Evolutionary conservation across 2,329 filamentous ascomycete genomes (phyloP).

Genomic region (Calonectria fujianensis): DNA sequence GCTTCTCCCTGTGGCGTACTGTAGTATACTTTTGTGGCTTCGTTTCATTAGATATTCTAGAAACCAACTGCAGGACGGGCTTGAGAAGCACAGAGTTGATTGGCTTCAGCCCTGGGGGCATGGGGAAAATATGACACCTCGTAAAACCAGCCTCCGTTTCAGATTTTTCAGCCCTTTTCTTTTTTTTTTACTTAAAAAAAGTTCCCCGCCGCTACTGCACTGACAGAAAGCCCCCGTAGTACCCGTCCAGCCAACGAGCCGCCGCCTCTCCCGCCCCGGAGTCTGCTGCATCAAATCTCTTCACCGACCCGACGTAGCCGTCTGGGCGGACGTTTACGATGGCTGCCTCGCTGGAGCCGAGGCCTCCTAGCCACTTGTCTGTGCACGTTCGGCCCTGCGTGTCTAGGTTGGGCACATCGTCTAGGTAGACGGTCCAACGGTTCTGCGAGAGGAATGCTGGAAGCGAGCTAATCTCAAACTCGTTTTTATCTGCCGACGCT

Average conservation of each 20-base stretch:
- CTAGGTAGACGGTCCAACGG: conserved; percentile 45
- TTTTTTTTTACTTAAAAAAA: too few species aligned
- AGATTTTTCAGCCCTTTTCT: conserved; percentile 1
- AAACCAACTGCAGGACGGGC: conserved; percentile 4
- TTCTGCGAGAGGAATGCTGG: conserved; percentile 39
- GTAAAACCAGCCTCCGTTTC: conserved; percentile 14
- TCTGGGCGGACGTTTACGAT: conserved; percentile 49
- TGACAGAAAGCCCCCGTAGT: conserved; percentile 42
- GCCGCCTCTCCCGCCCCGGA: conserved; percentile 35
- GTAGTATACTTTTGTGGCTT: conserved; percentile 15
- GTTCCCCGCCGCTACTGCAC: conserved; percentile 14
- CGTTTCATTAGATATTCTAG: conserved; percentile 21
- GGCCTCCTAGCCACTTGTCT: conserved; percentile 54
- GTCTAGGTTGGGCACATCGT: conserved; percentile 41
- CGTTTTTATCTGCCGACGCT: conserved; percentile 45
- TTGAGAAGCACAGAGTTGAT: not conserved
- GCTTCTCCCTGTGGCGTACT: not conserved
- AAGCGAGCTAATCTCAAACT: conserved; percentile 42
- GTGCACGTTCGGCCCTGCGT: conserved; percentile 42
- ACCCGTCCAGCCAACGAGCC: conserved; percentile 40
- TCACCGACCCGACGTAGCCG: conserved; percentile 50
- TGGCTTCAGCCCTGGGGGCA: not conserved
- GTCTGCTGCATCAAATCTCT: conserved; percentile 32
- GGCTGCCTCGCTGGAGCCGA: conserved; percentile 41
- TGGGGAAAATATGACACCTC: conserved; percentile 21